Evolutionary conservation across 148 eudicot genomes (phyloP).

Genomic region (Pharnaceum exiguum): DNA sequence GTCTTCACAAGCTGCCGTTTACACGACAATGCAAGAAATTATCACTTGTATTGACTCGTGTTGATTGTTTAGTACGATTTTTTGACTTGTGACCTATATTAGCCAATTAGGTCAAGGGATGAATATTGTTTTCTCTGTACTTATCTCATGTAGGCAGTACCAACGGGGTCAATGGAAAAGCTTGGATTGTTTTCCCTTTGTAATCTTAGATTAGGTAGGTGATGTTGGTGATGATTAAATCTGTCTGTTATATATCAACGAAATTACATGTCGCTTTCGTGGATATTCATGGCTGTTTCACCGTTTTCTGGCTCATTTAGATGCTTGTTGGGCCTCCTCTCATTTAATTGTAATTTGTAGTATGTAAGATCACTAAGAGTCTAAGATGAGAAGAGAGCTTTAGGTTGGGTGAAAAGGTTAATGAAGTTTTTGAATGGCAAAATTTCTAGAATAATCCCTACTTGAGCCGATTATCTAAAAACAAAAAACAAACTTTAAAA

Average conservation of each 20-base stretch:
- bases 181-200: neutral
- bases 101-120: conserved; percentile 15
- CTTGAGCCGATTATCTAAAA: too few species aligned
- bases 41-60: conserved; percentile 20
- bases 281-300: conserved; percentile 1
- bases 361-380: too few species aligned
- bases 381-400: too few species aligned
- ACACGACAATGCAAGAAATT: conserved; percentile 6
- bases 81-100: conserved; percentile 13
- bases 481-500: too few species aligned
- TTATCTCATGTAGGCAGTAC: conserved; percentile 8
- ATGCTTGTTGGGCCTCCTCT: too few species aligned
- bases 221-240: conserved; percentile 11
- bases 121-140: conserved; percentile 10
- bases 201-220: neutral
- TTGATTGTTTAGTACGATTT: conserved; percentile 14
- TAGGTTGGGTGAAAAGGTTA: too few species aligned
- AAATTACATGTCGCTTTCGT: conserved; percentile 13
- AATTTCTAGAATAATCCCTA: too few species aligned
- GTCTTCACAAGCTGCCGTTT: conserved; percentile 19
- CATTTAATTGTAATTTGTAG: too few species aligned
- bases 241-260: conserved; percentile 15
- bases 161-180: conserved; percentile 18
- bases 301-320: too few species aligned
- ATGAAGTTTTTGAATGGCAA: too few species aligned